Evolutionary conservation across 768 basidiomycete species (phyloP).

Genomic region (Kwoniella sp.): DNA sequence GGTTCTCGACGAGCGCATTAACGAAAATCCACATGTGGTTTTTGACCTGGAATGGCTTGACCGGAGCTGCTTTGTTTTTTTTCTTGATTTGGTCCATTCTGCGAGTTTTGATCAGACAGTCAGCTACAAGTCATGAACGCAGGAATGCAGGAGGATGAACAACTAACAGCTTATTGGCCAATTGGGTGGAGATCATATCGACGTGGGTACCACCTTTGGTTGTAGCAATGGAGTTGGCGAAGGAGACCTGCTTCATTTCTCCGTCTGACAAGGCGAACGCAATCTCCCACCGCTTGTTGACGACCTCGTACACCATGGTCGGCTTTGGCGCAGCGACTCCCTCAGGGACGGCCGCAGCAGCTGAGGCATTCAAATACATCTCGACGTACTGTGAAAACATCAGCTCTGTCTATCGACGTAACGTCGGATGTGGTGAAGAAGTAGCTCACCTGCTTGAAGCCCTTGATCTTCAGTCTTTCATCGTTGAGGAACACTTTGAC

Average conservation of each 20-base stretch:
- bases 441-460: conserved; percentile 68
- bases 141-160: not conserved
- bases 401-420: not conserved
- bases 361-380: conserved; percentile 79
- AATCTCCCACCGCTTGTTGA: conserved; percentile 86
- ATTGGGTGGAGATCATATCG: conserved; percentile 76
- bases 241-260: conserved; percentile 88
- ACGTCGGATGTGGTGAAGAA: not conserved
- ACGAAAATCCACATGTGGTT: conserved; percentile 99
- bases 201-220: conserved; percentile 97
- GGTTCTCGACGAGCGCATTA: conserved; percentile 93
- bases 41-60: conserved; percentile 91
- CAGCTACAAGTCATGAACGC: not conserved
- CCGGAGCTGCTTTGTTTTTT: conserved; percentile 96
- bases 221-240: conserved; percentile 95
- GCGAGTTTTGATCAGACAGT: not conserved
- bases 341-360: conserved; percentile 70
- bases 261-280: conserved; percentile 94
- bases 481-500: conserved; percentile 93
- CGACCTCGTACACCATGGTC: conserved; percentile 76
- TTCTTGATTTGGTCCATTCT: conserved; percentile 75
- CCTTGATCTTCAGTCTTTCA: conserved; percentile 86
- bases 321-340: conserved; percentile 78
- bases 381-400: conserved; percentile 75
- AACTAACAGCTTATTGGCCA: conserved; percentile 71